Conservation (phyloP, 2,329 filamentous ascomycete species). For the Orbilia blumenaviensis region DNA sequence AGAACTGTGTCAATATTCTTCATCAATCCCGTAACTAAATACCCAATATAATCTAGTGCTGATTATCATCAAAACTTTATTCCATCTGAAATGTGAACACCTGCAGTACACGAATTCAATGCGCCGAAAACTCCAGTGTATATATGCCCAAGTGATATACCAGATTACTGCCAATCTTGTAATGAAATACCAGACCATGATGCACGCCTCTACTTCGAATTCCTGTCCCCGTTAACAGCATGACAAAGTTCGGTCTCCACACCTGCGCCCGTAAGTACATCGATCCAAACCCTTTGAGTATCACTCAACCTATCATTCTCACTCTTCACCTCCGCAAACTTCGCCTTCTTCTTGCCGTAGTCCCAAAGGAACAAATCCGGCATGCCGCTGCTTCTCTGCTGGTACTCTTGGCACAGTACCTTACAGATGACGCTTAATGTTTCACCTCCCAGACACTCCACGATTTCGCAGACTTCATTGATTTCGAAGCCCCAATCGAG, state of each 20-base stretch:
- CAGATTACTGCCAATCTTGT: neutral
- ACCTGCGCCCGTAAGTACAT: slow-evolving; percentile 85
- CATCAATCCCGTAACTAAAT: neutral
- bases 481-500: slow-evolving; percentile 88
- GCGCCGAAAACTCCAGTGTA: neutral
- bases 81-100: neutral
- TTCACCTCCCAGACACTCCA: slow-evolving; percentile 78
- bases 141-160: neutral
- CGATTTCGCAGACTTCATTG: slow-evolving; percentile 80
- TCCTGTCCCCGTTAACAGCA: slow-evolving; percentile 30
- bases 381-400: slow-evolving; percentile 82
- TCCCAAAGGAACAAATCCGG: slow-evolving; percentile 94
- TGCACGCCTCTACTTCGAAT: slow-evolving; percentile 13
- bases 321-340: slow-evolving; percentile 70
- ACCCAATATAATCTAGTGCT: neutral
- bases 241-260: slow-evolving; percentile 77
- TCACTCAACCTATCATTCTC: slow-evolving; percentile 94
- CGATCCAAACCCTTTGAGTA: slow-evolving; percentile 95
- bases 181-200: neutral
- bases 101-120: neutral
- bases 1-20: neutral
- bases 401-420: slow-evolving; percentile 93
- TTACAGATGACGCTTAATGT: slow-evolving; percentile 87
- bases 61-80: neutral
- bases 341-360: slow-evolving; percentile 59